Conservation (phyloP, 2,329 filamentous ascomycete species). For the Ceratocystis cubensis region DNA sequence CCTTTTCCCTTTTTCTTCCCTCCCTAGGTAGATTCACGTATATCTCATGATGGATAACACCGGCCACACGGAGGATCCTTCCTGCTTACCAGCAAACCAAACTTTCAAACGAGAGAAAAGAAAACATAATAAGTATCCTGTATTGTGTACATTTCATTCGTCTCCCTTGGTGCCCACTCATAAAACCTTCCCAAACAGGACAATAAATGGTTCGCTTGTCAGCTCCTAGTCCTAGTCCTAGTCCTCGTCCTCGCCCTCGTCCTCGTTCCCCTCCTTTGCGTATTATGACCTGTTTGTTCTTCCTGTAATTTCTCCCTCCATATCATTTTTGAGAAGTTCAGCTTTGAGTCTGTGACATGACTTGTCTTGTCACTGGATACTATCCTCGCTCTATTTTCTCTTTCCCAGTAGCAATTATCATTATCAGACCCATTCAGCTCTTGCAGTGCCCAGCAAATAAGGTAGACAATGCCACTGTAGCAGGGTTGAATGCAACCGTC, state of each 20-base stretch:
- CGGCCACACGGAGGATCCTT: neutral
- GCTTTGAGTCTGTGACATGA: neutral
- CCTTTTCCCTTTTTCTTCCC: neutral
- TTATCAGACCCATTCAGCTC: neutral
- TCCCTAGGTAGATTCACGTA: neutral
- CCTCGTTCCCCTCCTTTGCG: neutral
- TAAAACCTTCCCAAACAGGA: neutral
- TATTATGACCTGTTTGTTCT: neutral
- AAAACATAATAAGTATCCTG: neutral
- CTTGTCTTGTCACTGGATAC: neutral
- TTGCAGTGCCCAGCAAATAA: neutral
- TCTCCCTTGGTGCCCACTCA: neutral
- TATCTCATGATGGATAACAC: conserved; percentile 1
- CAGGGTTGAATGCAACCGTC: neutral
- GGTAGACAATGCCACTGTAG: neutral
- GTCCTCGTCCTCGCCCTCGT: neutral
- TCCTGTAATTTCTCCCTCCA: neutral
- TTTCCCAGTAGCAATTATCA: neutral
- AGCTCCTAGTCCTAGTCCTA: no score
- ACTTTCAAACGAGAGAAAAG: neutral
- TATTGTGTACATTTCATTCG: neutral
- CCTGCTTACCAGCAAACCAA: neutral
- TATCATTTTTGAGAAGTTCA: neutral
- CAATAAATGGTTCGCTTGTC: neutral
- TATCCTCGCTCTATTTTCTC: neutral